Conservation (phyloP, 2,329 filamentous ascomycete species). For the Arthrinium phaeospermum region DNA sequence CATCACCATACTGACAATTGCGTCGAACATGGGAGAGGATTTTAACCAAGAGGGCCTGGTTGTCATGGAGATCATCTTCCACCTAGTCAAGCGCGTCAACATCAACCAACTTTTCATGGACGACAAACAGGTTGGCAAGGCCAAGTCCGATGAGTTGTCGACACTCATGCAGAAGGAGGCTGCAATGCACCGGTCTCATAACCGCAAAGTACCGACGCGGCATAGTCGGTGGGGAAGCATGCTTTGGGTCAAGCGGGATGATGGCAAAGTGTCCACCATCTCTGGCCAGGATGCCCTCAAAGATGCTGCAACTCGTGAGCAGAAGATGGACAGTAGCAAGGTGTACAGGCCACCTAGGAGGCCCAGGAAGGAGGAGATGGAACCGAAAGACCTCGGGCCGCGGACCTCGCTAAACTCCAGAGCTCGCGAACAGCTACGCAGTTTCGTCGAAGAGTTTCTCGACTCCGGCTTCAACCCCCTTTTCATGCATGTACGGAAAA, state of each 20-base stretch:
- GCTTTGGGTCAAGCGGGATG: slow-evolving; percentile 91
- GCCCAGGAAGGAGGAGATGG: slow-evolving; percentile 64
- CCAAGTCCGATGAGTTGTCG: slow-evolving; percentile 75
- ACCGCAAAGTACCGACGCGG: slow-evolving; percentile 78
- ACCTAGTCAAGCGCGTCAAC: slow-evolving; percentile 89
- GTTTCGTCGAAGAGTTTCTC: slow-evolving; percentile 90
- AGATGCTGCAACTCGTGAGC: slow-evolving; percentile 72
- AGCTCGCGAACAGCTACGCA: slow-evolving; percentile 77
- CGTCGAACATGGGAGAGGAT: slow-evolving; percentile 92
- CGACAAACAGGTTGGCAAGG: slow-evolving; percentile 71
- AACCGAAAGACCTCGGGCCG: slow-evolving; percentile 77
- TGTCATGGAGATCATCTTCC: slow-evolving; percentile 91
- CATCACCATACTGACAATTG: slow-evolving; percentile 80
- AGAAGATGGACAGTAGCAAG: slow-evolving; percentile 91
- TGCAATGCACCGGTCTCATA: slow-evolving; percentile 78
- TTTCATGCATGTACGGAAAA: slow-evolving; percentile 83
- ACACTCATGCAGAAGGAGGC: slow-evolving; percentile 81
- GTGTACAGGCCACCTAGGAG: slow-evolving; percentile 83
- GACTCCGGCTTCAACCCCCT: slow-evolving; percentile 95
- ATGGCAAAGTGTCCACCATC: slow-evolving; percentile 82
- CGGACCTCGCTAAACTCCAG: slow-evolving; percentile 71
- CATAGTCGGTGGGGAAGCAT: slow-evolving; percentile 97
- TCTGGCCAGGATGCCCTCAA: slow-evolving; percentile 87
- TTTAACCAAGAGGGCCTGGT: slow-evolving; percentile 88
- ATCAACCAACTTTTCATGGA: slow-evolving; percentile 85